Percentiles rank a stretch among this genome's conserved stretches.
These are phyloP conservation scores for Daldinia childiae DNA, from an alignment of 495 filamentous ascomycete species.

Conservation along the genomic window DNA sequence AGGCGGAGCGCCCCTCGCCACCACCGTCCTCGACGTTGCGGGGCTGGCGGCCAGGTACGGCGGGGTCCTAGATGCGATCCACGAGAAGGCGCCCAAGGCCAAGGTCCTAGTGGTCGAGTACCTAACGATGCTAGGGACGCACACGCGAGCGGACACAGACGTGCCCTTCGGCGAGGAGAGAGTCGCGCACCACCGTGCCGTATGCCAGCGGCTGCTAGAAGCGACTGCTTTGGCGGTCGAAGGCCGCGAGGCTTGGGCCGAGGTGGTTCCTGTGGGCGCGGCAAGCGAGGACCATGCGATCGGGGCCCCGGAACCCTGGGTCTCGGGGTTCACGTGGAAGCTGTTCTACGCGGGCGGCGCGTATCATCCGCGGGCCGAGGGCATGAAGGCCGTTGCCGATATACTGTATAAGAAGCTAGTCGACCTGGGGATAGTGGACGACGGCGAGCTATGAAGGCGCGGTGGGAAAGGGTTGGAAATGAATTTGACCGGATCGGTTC, in stretches of 20 bases:
- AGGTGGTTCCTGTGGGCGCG: constrained; percentile 36
- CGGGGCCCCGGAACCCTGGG: constrained; percentile 52
- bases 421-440: constrained; percentile 36
- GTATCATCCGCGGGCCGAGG: constrained; percentile 49
- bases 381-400: constrained; percentile 50
- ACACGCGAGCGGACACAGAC: constrained; percentile 46
- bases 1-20: constrained; percentile 25
- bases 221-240: constrained; percentile 46
- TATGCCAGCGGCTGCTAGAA: constrained; percentile 45
- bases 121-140: constrained; percentile 52
- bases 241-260: constrained; percentile 49
- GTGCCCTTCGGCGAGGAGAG: constrained; percentile 50
- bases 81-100: constrained; percentile 49
- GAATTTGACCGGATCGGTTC: neutral
- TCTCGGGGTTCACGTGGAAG: constrained; percentile 48
- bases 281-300: constrained; percentile 50
- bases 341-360: constrained; percentile 38
- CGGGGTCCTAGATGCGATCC: constrained; percentile 51
- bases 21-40: constrained; percentile 31
- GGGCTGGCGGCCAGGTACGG: constrained; percentile 46
- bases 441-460: constrained; percentile 28
- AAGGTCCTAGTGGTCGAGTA: constrained; percentile 57
- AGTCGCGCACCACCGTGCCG: constrained; percentile 45
- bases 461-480: neutral
- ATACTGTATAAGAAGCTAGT: constrained; percentile 47